Conservation (phyloP, 345 rosid genomes). For the Citrus sp. region DNA sequence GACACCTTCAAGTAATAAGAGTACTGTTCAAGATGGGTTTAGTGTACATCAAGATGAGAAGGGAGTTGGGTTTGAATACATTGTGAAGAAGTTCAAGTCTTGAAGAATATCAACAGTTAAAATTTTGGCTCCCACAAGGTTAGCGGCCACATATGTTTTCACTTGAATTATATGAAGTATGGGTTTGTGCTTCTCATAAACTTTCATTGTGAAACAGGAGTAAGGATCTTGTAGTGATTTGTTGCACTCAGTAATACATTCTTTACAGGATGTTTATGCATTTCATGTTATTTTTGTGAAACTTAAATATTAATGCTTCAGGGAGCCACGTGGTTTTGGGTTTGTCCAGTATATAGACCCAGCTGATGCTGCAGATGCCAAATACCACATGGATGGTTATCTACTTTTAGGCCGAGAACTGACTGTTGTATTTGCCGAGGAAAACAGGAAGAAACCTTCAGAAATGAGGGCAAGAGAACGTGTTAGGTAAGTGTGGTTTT, state of each 20-base stretch:
- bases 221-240: conserved; percentile 8
- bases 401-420: conserved; percentile 75
- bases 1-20: conserved; percentile 36
- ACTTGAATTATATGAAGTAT: conserved; percentile 28
- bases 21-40: conserved; percentile 42
- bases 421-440: conserved; percentile 83
- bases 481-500: conserved; percentile 33
- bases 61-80: conserved; percentile 51
- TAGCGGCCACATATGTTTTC: conserved; percentile 45
- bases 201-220: conserved; percentile 9
- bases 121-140: conserved; percentile 54
- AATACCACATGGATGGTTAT: conserved; percentile 80
- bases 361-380: conserved; percentile 90
- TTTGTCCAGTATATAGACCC: conserved; percentile 82
- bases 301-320: conserved; percentile 26
- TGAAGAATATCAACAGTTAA: conserved; percentile 53
- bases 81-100: conserved; percentile 60
- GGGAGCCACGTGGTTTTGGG: conserved; percentile 93
- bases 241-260: background rate
- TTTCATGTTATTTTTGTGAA: background rate
- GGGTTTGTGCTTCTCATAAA: conserved; percentile 19
- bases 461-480: conserved; percentile 88
- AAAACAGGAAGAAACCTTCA: conserved; percentile 83
- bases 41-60: conserved; percentile 39
- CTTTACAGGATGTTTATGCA: background rate